These are phyloP conservation scores for Termitomyces sp. DNA, from an alignment of 768 basidiomycete species.

Conservation along the genomic window DNA sequence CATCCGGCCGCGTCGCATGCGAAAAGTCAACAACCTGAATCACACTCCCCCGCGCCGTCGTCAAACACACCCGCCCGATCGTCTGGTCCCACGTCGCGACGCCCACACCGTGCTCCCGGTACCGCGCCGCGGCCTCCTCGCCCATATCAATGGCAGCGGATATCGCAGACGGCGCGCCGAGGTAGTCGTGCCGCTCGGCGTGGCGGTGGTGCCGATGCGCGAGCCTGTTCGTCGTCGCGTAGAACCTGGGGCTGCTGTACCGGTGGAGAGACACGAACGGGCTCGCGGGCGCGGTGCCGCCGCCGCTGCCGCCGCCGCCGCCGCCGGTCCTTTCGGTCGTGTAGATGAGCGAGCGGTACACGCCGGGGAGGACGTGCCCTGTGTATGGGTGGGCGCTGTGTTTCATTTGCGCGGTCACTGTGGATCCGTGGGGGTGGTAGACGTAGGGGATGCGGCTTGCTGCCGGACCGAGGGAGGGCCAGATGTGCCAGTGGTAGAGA, in stretches of 20 bases:
- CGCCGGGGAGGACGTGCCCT: conserved; percentile 35
- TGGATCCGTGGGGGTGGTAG: conserved; percentile 10
- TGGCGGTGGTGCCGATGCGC: background rate
- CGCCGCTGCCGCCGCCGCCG: conserved; percentile 13
- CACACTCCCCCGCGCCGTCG: conserved; percentile 29
- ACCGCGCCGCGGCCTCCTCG: conserved; percentile 7
- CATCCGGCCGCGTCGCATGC: conserved; percentile 19
- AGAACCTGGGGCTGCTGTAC: conserved; percentile 28
- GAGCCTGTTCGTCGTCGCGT: background rate
- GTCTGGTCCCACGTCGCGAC: conserved; percentile 64
- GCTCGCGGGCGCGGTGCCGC: conserved; percentile 22
- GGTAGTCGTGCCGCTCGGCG: background rate
- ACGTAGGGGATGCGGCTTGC: conserved; percentile 20
- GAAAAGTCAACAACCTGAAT: conserved; percentile 49
- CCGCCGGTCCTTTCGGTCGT: conserved; percentile 21
- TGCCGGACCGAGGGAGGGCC: conserved; percentile 18
- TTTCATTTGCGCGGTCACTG: conserved; percentile 15
- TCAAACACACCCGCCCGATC: conserved; percentile 54
- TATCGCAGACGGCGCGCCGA: background rate
- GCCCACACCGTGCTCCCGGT: conserved; percentile 26
- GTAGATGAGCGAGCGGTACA: conserved; percentile 37
- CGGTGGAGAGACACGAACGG: conserved; percentile 31
- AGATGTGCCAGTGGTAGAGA: conserved; percentile 28
- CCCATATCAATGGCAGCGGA: background rate
- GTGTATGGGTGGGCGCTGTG: conserved; percentile 8